Percentiles rank a stretch among this genome's conserved stretches.
Evolutionary conservation across 2,329 filamentous ascomycete genomes (phyloP).

Genomic region (Lachnellula suecica): DNA sequence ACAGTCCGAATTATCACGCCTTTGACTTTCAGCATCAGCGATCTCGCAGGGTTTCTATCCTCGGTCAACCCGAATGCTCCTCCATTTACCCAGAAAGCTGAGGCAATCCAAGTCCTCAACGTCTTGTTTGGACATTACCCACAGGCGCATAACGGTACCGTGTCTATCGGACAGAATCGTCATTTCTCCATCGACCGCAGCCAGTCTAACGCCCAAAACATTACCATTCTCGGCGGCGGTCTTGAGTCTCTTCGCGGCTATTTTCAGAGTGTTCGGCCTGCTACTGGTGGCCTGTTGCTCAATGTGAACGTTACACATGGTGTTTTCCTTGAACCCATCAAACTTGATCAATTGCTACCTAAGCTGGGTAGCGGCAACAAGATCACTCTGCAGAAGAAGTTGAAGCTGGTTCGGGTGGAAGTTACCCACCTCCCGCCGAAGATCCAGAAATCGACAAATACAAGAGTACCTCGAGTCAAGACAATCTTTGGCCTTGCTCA

Average conservation of each 20-base stretch:
- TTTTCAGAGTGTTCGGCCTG: conserved; percentile 59
- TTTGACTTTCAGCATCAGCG: conserved; percentile 18
- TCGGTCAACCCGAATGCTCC: conserved; percentile 10
- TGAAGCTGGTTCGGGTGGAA: conserved; percentile 41
- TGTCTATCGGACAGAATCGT: conserved; percentile 51
- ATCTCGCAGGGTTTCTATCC: conserved; percentile 21
- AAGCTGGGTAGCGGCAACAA: conserved; percentile 29
- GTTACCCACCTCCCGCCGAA: conserved; percentile 37
- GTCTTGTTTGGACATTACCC: conserved; percentile 53
- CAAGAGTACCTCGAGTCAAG: conserved; percentile 39
- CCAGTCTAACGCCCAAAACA: conserved; percentile 21
- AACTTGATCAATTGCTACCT: conserved; percentile 38
- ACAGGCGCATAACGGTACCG: conserved; percentile 34
- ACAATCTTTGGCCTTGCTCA: conserved; percentile 46
- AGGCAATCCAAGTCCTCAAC: conserved; percentile 57
- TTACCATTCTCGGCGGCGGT: conserved; percentile 44
- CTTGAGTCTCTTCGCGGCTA: conserved; percentile 60
- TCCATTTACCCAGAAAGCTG: conserved; percentile 37
- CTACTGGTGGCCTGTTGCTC: conserved; percentile 55
- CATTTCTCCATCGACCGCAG: conserved; percentile 44
- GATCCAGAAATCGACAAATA: conserved; percentile 34
- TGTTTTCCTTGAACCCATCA: conserved; percentile 53
- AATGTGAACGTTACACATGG: conserved; percentile 63
- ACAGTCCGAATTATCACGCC: conserved; percentile 20
- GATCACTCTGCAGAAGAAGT: conserved; percentile 18